Evolutionary conservation across 192 early-diverging fungal species (phyloP), one percentile per base, ranked within the genome.

Genomic region (Dispira simplex): DNA sequence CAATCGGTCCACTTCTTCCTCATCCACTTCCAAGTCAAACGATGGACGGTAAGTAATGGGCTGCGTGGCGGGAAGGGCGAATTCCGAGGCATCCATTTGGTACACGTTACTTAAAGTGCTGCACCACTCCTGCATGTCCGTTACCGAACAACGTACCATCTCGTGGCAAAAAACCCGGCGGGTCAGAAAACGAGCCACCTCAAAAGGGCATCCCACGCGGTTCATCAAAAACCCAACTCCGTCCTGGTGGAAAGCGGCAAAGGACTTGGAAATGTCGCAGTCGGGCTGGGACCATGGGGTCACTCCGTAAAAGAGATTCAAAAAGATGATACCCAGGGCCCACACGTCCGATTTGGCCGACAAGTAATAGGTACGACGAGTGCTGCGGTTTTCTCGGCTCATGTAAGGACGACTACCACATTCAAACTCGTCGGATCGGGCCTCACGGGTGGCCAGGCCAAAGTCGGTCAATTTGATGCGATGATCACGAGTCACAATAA

Each of bases 391-490:
- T 63, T 89, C 87, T 39, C 82, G 84, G 53, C 83, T 81, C 77
- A 89, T 83, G 70, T 89, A 89, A 3, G 85, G 77, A 58, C 78
- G 75, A 62, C 81, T 85, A 44, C 93, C 93, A 70, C 91, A 93
- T 48, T 92, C 92, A 81, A 89, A 88, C 66, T 93, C 93, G 45
- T 68, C 78, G 14, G 90, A 90, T 52, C 83, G 75, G 47, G 79
- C 76, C 55, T 90, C 84, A 62, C 74, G 81, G 46, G 93, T 95
- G 20, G 93, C 87, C 43, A 95, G 82, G 9, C 93, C 93, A 84
- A 95, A 95, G 78, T 95, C 93, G 11, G 89, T 87, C 16, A 95
- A 76, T 73, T 92, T 93, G 56, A 93, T 67, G 39, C 79, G 81
- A 3, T 75, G 77, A 21, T 84, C 80, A 46, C 69, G 69, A 8